Evolutionary conservation across 306 rosid genomes (phyloP), one percentile per base, ranked within the genome.

Genomic region (Malus sieversii): DNA sequence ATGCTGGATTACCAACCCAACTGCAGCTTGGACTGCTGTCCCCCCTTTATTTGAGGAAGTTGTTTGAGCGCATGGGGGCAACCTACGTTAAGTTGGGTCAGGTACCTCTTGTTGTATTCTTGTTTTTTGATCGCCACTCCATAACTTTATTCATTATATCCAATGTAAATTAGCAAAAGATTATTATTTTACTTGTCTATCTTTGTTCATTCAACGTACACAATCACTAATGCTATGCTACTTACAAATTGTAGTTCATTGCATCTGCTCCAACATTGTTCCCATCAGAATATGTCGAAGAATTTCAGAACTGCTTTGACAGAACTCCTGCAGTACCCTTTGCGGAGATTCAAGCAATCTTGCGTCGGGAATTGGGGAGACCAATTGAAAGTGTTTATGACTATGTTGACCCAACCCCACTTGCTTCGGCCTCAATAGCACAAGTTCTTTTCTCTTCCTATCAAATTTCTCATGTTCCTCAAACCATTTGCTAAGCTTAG

Each of bases 371-470:
- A 71, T 75, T 94, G 70, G 91, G 96, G 73, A 87, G 84, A 83
- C 93, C 98, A 62, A 86, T 94, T 55, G 98, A 91, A 71, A 90
- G 91, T 77, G 87, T 92, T 77, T 94, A 86, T 27, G 97, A 92
- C 79, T 92, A 90, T 75, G 84, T 94, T 66, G 93, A 94, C 72
- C 96, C 97, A 61, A 84, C 80, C 51, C 98, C 98, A 23, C 42
- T 95, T 79, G 97, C 98, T 83, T 95, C 96, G 25, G 98, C 98
- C 77, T 95, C 98, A 30, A 85, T 95, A 86, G 98, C 98, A 73
- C 97, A 92, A 89, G 97, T 92, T 75, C 32, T 29, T 77, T 72
- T 77, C 51, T 22, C 72, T 76, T 77, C 73, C 61, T 70, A 67
- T 74, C 61, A 64, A 52, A 57, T 44, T 57, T 60, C 48, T 42